Base-by-base conservation (phyloP, 805 yeast genomes). In the Starmerella sp. region DNA sequence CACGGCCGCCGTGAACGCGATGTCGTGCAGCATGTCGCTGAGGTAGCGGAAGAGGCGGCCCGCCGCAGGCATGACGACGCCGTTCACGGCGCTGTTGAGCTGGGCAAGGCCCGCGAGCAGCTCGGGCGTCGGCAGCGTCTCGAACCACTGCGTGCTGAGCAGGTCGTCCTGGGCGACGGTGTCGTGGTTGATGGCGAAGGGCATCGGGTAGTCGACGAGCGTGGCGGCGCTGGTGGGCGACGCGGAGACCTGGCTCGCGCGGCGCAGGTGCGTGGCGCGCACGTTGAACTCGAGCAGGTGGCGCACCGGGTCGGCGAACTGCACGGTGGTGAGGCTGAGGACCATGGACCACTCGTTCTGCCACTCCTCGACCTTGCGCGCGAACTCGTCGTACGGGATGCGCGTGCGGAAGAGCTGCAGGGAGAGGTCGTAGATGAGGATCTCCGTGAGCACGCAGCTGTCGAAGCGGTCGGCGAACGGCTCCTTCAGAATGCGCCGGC, bases 381-480 rank as follows among this genome's bases (percentile, higher is more conserved):
- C 69, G 31, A 76, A 78, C 3, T 69, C 54, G 30, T 56, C 64
- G 57, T 72, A 73, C 53, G 68, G 66, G 51, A 57, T 61, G 35
- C 51, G 55, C 39, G 67, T 64, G 55, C 81, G 82, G 28, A 81
- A 69, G 65, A 73, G 83, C 56, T 77, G 77, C 68, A 83, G 83
- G 0, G 82, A 72, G 14, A 80, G 73, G 15, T 78, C 66, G 54
- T 83, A 79, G 11, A 83, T 73, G 22, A 82, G 77, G 51, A 84
- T 79, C 66, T 86, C 95, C 42, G 88, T 82, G 8, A 84, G 82
- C 80, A 86, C 83, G 56, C 93, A 69, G n/a, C 86, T 87, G 65
- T 86, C 95, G 65, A 85, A 86, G 63, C 84, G 83, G 7, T 89
- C 83, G 2, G 90, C 79, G 35, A 78, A 72, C 4, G 81, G 73